phyloP scores from a whole-genome alignment of 805 yeast species.

The Helenozyma rhizophorensis region DNA sequence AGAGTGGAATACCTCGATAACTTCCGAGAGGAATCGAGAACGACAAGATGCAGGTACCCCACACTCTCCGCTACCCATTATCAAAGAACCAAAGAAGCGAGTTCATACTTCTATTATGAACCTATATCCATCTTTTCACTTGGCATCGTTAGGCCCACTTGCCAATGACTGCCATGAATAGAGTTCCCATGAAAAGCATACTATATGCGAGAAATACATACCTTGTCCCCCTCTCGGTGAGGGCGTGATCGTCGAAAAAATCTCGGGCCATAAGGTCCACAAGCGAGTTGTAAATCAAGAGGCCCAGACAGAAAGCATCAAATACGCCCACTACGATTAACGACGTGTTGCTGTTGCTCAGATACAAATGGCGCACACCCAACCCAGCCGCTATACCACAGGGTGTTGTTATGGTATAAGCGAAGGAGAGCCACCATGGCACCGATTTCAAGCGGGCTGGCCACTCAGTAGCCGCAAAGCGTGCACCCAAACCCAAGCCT shows the following conservation, averaged over 20 bases:
- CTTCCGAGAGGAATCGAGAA: too few species aligned
- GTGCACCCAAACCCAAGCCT: constrained; percentile 29
- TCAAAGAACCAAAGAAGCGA: too few species aligned
- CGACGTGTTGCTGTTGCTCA: constrained; percentile 54
- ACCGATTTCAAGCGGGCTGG: constrained; percentile 14
- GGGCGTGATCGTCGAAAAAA: constrained; percentile 56
- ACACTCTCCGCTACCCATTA: too few species aligned
- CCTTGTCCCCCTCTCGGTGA: constrained; percentile 52
- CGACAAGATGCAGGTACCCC: too few species aligned
- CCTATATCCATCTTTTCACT: too few species aligned
- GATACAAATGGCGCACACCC: constrained; percentile 62
- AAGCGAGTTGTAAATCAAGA: constrained; percentile 69
- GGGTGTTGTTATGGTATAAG: constrained; percentile 52
- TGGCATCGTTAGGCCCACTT: constrained; percentile 54
- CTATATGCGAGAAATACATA: constrained; percentile 50
- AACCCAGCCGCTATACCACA: constrained; percentile 75
- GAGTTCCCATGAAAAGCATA: constrained; percentile 63
- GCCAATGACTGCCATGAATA: constrained; percentile 72
- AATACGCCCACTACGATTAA: constrained; percentile 67
- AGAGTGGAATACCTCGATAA: too few species aligned
- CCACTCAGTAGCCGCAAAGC: constrained; percentile 26
- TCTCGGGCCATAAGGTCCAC: constrained; percentile 81
- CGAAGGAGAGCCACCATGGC: constrained; percentile 16
- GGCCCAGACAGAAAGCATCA: constrained; percentile 76
- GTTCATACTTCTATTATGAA: too few species aligned